phyloP scores from a whole-genome alignment of 148 eudicot genomes.

The Selenicereus undatus region DNA sequence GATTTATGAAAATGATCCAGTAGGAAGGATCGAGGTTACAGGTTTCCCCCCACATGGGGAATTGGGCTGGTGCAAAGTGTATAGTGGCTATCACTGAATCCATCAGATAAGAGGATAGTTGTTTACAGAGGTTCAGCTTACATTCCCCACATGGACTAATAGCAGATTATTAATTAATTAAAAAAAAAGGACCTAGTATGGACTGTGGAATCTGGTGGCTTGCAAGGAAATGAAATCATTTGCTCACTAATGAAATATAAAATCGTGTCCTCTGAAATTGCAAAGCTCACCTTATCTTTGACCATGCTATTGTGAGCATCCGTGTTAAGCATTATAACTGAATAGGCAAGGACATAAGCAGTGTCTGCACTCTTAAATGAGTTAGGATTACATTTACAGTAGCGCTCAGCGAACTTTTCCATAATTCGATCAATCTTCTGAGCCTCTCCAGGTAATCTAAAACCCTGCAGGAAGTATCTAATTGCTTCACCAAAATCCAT shows the following conservation, averaged over 20 bases:
- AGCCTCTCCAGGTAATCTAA: constrained; percentile 98
- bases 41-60: background rate
- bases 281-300: constrained; percentile 79
- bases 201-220: constrained; percentile 5
- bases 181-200: background rate
- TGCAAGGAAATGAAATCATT: background rate
- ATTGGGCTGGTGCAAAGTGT: background rate
- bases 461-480: constrained; percentile 90
- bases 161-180: background rate
- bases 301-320: constrained; percentile 99
- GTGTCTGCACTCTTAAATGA: constrained; percentile 94
- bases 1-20: background rate
- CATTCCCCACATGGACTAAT: background rate
- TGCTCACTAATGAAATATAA: background rate
- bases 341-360: constrained; percentile 98
- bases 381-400: constrained; percentile 93
- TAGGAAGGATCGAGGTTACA: background rate
- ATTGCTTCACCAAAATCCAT: constrained; percentile 94
- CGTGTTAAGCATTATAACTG: constrained; percentile 96
- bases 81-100: background rate
- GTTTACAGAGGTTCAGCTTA: constrained; percentile 7
- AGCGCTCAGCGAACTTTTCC: constrained; percentile 99
- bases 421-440: constrained; percentile 97
- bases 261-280: background rate
- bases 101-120: background rate